Percentiles rank a stretch among this genome's conserved stretches.
phyloP scores from a whole-genome alignment of 139 green algal species.

The Chlamydomonas asymmetrica region DNA sequence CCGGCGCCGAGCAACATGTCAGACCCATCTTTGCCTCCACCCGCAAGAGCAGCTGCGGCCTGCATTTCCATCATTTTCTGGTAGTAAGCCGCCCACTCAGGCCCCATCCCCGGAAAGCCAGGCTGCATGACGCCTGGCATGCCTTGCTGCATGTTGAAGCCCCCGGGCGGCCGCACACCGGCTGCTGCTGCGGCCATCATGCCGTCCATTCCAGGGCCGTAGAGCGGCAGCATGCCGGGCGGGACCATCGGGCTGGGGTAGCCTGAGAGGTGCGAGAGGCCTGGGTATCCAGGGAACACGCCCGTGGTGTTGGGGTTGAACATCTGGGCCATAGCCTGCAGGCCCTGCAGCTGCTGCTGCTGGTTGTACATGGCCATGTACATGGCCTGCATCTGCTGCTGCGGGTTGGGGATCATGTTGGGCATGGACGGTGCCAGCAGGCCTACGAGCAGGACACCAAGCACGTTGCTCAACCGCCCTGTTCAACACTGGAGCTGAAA shows the following conservation, averaged over 20 bases:
- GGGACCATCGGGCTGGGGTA: background rate
- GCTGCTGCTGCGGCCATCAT: background rate
- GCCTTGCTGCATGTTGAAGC: background rate
- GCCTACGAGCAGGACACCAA: too few relatives aligned
- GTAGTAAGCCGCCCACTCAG: slow-evolving; percentile 36
- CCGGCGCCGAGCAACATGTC: slow-evolving; percentile 7
- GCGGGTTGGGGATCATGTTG: too few relatives aligned
- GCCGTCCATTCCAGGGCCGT: background rate
- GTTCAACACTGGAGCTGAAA: too few relatives aligned
- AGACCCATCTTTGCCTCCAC: slow-evolving; percentile 1
- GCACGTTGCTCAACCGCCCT: too few relatives aligned
- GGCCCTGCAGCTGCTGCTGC: slow-evolving; percentile 15
- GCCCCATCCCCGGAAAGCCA: background rate
- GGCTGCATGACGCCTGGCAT: background rate
- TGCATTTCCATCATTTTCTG: slow-evolving; percentile 34
- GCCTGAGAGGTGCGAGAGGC: background rate
- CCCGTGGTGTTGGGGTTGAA: background rate
- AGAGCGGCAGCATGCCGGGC: slow-evolving; percentile 6
- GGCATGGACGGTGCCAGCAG: too few relatives aligned
- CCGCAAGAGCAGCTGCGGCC: slow-evolving; percentile 21
- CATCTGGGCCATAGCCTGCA: too few relatives aligned
- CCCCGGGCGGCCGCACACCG: background rate
- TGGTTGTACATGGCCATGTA: slow-evolving; percentile 32
- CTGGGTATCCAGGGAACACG: background rate
- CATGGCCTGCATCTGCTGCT: slow-evolving; percentile 28